Percentiles rank a stretch among this genome's conserved stretches.
phyloP scores from a whole-genome alignment of 73 alveolate species.

The Tetrahymena borealis region DNA sequence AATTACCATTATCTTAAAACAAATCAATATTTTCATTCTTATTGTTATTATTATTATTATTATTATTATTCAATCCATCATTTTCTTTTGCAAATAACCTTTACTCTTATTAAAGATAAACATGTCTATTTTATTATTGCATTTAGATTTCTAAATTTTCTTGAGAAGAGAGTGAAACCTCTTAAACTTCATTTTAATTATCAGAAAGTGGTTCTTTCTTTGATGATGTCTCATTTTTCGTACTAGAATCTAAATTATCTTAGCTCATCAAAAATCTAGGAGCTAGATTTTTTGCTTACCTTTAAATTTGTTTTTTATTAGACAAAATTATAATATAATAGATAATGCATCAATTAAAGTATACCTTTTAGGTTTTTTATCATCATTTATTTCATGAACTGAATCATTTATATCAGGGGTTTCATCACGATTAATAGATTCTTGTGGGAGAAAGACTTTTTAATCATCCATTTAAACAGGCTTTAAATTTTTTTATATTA shows the following conservation, averaged over 20 bases:
- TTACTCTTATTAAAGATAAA: background rate
- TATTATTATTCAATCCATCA: no score
- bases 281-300: no score
- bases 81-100: background rate
- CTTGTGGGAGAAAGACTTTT: background rate
- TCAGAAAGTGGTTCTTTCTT: background rate
- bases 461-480: background rate
- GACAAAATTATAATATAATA: no score
- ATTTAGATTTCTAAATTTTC: background rate
- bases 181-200: background rate
- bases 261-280: no score
- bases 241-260: no score
- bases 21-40: background rate
- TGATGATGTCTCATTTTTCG: no score
- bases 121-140: background rate
- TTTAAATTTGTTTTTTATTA: no score
- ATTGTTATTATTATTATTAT: background rate
- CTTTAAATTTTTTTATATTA: background rate
- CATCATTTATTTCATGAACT: no score
- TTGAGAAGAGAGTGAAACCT: background rate
- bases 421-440: background rate
- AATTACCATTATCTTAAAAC: background rate
- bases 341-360: no score
- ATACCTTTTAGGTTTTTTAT: no score
- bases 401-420: background rate